These are phyloP conservation scores for Talinum fruticosum DNA, from an alignment of 148 eudicot species.

Conservation along the genomic window DNA sequence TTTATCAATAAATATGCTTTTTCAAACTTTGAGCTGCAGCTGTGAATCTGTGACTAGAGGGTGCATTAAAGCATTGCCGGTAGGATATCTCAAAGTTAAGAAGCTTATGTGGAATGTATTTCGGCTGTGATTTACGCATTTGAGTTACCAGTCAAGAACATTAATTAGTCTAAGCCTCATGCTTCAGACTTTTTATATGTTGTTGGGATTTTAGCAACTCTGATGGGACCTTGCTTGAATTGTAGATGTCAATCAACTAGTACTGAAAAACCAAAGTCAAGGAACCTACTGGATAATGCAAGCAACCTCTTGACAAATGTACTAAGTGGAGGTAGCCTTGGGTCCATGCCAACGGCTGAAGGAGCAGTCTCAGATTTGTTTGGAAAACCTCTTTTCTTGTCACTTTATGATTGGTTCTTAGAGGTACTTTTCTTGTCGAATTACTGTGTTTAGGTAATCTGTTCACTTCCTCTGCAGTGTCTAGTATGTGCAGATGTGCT, in stretches of 20 bases:
- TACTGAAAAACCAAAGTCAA: conserved; percentile 62
- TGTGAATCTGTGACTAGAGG: neutral
- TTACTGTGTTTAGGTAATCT: conserved; percentile 18
- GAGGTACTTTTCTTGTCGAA: conserved; percentile 49
- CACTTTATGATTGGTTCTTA: conserved; percentile 94
- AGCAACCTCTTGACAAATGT: conserved; percentile 90
- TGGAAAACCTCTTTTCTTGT: conserved; percentile 81
- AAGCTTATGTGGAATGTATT: neutral
- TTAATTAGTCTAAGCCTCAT: neutral
- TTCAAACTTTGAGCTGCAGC: neutral
- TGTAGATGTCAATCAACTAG: conserved; percentile 77
- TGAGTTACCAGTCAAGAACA: neutral
- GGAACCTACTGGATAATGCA: conserved; percentile 79
- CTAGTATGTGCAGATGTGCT: neutral
- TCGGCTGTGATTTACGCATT: neutral
- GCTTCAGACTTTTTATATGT: conserved; percentile 11
- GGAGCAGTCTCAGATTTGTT: conserved; percentile 97
- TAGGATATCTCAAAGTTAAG: neutral
- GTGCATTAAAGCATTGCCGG: neutral
- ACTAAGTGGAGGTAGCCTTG: conserved; percentile 80
- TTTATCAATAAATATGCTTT: neutral
- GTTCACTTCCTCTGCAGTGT: neutral
- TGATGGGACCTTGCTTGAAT: neutral
- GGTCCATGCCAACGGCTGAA: conserved; percentile 94
- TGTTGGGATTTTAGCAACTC: conserved; percentile 6